These are phyloP conservation scores for Pseudogymnoascus sp. DNA, from an alignment of 2,329 filamentous ascomycete species.

Conservation along the genomic window DNA sequence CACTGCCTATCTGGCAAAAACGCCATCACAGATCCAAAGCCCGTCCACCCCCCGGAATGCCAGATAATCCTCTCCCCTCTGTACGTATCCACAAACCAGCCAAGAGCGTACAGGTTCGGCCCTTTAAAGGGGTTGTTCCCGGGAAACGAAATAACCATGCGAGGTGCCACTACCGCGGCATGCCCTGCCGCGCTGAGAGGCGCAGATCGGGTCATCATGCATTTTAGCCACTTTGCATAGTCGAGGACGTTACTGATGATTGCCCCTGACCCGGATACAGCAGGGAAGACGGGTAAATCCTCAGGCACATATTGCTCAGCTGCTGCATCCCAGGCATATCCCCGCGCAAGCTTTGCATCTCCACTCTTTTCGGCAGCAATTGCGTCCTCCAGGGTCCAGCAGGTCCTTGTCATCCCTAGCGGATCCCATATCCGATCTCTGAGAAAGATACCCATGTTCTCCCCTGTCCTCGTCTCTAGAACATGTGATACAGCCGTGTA, in stretches of 20 bases:
- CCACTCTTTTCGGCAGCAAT: not conserved
- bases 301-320: constrained; percentile 18
- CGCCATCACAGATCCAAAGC: constrained; percentile 36
- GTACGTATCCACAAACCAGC: constrained; percentile 34
- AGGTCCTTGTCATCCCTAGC: constrained; percentile 39
- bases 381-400: constrained; percentile 12
- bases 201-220: constrained; percentile 34
- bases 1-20: constrained; percentile 38
- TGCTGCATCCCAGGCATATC: constrained; percentile 34
- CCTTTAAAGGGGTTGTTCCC: constrained; percentile 24
- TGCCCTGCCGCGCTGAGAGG: constrained; percentile 30
- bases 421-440: constrained; percentile 36
- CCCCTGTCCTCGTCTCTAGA: constrained; percentile 35
- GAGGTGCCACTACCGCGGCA: constrained; percentile 27
- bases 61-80: constrained; percentile 34
- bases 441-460: constrained; percentile 34
- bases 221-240: constrained; percentile 44
- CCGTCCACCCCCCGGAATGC: constrained; percentile 38
- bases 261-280: constrained; percentile 35
- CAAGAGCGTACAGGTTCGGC: constrained; percentile 33
- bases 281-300: constrained; percentile 24
- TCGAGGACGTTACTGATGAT: constrained; percentile 42
- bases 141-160: constrained; percentile 22
- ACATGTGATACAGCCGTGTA: constrained; percentile 38
- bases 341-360: constrained; percentile 31